phyloP scores from a whole-genome alignment of 768 basidiomycete genomes.

The Ephemerocybe angulata region DNA sequence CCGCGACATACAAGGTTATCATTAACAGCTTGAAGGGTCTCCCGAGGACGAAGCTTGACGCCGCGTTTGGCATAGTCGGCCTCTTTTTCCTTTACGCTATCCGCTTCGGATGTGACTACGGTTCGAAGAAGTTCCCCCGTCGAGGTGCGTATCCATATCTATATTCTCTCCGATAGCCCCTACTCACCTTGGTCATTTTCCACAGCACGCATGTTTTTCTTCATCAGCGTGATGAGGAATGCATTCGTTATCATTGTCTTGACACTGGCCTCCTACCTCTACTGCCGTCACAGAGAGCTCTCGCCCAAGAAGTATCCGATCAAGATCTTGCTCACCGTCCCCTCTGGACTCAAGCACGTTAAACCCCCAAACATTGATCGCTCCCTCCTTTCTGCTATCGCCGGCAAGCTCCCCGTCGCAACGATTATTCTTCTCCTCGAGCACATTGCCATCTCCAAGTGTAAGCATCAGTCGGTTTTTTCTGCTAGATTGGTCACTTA shows the following conservation, averaged over 20 bases:
- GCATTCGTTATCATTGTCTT: constrained; percentile 87
- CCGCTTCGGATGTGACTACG: constrained; percentile 48
- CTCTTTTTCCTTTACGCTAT: constrained; percentile 69
- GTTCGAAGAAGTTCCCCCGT: constrained; percentile 59
- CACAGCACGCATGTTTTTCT: constrained; percentile 72
- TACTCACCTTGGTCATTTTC: constrained; percentile 1
- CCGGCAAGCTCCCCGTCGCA: constrained; percentile 72
- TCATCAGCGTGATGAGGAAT: constrained; percentile 70
- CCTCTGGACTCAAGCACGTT: constrained; percentile 73
- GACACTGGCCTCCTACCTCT: constrained; percentile 85
- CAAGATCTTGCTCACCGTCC: constrained; percentile 79
- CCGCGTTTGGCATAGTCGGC: constrained; percentile 84
- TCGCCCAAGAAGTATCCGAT: constrained; percentile 70
- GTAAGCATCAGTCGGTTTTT: constrained; percentile 38
- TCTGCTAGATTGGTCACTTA: not conserved
- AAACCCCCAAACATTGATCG: constrained; percentile 37
- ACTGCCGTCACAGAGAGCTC: constrained; percentile 60
- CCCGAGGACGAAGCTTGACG: constrained; percentile 67
- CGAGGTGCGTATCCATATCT: constrained; percentile 37
- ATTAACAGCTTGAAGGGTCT: constrained; percentile 91
- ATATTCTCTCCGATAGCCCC: not conserved
- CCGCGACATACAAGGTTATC: constrained; percentile 79
- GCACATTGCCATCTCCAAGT: constrained; percentile 97
- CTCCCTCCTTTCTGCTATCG: constrained; percentile 62
- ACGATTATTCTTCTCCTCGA: constrained; percentile 90